phyloP scores from a whole-genome alignment of 2,329 filamentous ascomycete species.

The Fusarium sp. region DNA sequence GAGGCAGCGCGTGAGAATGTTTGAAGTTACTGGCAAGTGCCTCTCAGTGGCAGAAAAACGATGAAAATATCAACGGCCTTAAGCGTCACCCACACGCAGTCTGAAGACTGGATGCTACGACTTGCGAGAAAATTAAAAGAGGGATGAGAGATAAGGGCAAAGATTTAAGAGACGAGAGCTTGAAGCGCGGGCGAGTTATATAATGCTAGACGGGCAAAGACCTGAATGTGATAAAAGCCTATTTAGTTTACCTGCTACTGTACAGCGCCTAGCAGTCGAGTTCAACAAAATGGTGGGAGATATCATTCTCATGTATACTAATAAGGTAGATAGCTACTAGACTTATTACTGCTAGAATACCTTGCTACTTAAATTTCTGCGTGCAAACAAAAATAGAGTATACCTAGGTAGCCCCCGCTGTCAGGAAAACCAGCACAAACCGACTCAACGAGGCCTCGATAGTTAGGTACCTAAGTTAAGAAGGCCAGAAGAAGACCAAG shows the following conservation, averaged over 20 bases:
- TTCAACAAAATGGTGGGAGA: not conserved
- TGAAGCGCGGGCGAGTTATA: not conserved
- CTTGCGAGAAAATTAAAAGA: not conserved
- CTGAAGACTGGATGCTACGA: not conserved
- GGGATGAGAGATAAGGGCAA: not conserved
- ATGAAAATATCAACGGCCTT: not conserved
- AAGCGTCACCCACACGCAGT: not conserved
- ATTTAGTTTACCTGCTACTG: not conserved
- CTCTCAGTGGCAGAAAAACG: not conserved
- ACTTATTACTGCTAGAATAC: not conserved
- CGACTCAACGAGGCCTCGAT: not conserved
- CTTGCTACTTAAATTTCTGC: not conserved
- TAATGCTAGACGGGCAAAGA: not conserved
- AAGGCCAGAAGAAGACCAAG: not conserved
- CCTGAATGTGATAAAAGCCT: not conserved
- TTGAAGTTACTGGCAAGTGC: not conserved
- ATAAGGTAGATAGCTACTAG: too few species aligned
- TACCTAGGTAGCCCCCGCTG: not conserved
- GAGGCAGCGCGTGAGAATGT: not conserved
- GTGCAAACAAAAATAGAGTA: not conserved
- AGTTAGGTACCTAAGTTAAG: not conserved
- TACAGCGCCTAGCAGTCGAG: not conserved
- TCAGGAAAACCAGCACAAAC: not conserved
- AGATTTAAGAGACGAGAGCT: not conserved
- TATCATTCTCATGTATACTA: not conserved